A percentile compares a stretch with the other conserved stretches of the same genome.
Evolutionary conservation across 345 rosid species (phyloP).

Genomic region (Anacardium occidentale): DNA sequence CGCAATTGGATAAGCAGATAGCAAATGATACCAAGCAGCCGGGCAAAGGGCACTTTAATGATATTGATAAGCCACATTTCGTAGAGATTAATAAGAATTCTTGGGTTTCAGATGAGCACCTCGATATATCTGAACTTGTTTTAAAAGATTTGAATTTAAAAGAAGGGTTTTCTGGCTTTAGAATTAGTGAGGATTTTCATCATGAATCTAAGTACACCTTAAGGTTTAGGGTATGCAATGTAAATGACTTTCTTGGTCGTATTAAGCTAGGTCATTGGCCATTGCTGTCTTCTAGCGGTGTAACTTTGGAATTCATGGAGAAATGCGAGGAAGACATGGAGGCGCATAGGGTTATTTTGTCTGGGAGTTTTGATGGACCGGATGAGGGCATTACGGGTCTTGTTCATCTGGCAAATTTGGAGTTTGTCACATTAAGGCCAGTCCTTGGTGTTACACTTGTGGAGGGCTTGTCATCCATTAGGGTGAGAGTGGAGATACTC

Average conservation of each 20-base stretch:
- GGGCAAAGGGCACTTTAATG: slow-evolving; percentile 24
- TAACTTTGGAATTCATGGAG: slow-evolving; percentile 61
- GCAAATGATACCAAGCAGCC: slow-evolving; percentile 19
- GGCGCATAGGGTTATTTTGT: slow-evolving; percentile 44
- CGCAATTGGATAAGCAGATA: slow-evolving; percentile 28
- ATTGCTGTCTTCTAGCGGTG: slow-evolving; percentile 53
- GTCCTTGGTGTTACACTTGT: slow-evolving; percentile 30
- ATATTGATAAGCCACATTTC: slow-evolving; percentile 48
- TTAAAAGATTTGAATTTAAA: slow-evolving; percentile 47
- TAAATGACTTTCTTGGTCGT: slow-evolving; percentile 48
- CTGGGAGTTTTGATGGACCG: slow-evolving; percentile 80
- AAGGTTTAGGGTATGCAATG: slow-evolving; percentile 60
- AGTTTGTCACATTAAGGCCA: slow-evolving; percentile 70
- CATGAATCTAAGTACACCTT: slow-evolving; percentile 45
- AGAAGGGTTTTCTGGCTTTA: slow-evolving; percentile 39
- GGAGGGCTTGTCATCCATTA: slow-evolving; percentile 45
- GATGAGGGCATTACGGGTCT: slow-evolving; percentile 82
- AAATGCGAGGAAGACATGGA: slow-evolving; percentile 35
- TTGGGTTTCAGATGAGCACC: slow-evolving; percentile 54
- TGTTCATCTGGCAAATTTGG: slow-evolving; percentile 67
- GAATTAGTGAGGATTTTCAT: slow-evolving; percentile 38
- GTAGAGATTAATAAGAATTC: slow-evolving; percentile 44
- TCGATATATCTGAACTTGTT: slow-evolving; percentile 81
- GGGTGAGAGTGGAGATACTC: slow-evolving; percentile 81
- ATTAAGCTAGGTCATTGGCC: slow-evolving; percentile 93